Conservation (phyloP, 2,329 filamentous ascomycete genomes). For the Phyllosticta citriasiana region DNA sequence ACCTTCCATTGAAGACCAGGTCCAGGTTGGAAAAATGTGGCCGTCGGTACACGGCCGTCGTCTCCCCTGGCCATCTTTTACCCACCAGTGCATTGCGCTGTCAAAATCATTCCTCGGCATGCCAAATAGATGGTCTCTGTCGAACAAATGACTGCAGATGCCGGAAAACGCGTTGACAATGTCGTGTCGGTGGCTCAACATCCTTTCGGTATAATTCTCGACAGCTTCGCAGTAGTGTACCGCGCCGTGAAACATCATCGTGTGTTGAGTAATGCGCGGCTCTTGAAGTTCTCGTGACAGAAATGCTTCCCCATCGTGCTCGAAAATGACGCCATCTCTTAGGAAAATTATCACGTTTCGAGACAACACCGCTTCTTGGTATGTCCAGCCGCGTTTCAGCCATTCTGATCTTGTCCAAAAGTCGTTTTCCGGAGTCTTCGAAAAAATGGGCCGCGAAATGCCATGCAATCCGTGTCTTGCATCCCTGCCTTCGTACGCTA, state of each 20-base stretch:
- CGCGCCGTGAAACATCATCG: neutral
- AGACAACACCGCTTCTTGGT: conserved; percentile 9
- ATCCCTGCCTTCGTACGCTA: neutral
- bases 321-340: neutral
- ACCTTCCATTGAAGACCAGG: neutral
- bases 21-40: neutral
- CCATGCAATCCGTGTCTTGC: neutral
- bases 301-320: neutral
- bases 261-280: neutral
- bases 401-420: neutral
- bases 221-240: neutral
- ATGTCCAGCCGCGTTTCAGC: conserved; percentile 7
- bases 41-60: neutral
- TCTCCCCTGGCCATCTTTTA: neutral
- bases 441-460: neutral
- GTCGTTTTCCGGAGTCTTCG: neutral
- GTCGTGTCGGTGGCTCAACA: neutral
- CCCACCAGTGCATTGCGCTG: neutral
- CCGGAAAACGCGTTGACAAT: neutral
- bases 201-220: neutral
- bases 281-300: neutral
- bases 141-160: neutral
- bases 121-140: neutral
- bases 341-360: conserved; percentile 3
- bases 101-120: neutral